Conservation (phyloP, 805 yeast species). For the Metschnikowia koreensis region DNA sequence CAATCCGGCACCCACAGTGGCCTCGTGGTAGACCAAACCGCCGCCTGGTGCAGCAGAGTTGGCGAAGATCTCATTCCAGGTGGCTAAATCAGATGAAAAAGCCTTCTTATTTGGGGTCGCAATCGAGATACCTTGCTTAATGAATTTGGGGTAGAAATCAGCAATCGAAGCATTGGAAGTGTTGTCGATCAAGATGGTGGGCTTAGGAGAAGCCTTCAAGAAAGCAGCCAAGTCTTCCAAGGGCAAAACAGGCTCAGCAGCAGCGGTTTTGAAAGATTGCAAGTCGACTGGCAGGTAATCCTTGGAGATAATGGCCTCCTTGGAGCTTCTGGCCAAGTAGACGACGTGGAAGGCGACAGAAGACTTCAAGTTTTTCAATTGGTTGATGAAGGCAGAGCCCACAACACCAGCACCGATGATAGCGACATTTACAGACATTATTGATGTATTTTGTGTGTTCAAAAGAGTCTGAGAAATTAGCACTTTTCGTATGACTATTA, state of each 20-base stretch:
- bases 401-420: conserved; percentile 85
- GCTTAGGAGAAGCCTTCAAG: conserved; percentile 64
- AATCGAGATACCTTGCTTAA: conserved; percentile 77
- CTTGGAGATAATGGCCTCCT: conserved; percentile 62
- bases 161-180: conserved; percentile 85
- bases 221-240: conserved; percentile 58
- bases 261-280: conserved; percentile 51
- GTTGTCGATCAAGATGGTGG: conserved; percentile 88
- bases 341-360: conserved; percentile 72
- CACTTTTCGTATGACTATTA: neutral
- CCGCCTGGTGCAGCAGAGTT: conserved; percentile 50
- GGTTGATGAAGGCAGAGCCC: conserved; percentile 87
- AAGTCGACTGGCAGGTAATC: conserved; percentile 74
- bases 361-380: conserved; percentile 62
- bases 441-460: neutral
- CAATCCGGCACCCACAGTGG: conserved; percentile 98
- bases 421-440: conserved; percentile 43
- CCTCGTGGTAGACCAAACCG: conserved; percentile 92
- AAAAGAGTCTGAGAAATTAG: neutral
- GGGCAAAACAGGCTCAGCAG: conserved; percentile 47
- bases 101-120: conserved; percentile 99
- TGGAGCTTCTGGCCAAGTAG: conserved; percentile 68
- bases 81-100: conserved; percentile 69
- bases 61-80: conserved; percentile 75
- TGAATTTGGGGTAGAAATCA: conserved; percentile 68